Evolutionary conservation across 2,329 filamentous ascomycete species (phyloP).

Genomic region (Claviceps humidiphila): DNA sequence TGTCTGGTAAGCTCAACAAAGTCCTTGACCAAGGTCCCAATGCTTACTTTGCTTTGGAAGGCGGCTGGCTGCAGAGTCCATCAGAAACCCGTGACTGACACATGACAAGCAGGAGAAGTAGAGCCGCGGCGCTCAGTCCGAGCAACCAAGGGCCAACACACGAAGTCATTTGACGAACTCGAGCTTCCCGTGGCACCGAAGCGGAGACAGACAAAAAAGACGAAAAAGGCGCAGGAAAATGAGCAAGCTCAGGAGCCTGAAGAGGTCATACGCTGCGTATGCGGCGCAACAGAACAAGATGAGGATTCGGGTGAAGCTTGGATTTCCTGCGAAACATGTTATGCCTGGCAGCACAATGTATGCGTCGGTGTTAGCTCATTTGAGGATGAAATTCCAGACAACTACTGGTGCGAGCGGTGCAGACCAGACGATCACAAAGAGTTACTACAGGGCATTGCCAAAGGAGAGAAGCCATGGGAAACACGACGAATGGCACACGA

Average conservation of each 20-base stretch:
- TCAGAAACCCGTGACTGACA: slow-evolving; percentile 4
- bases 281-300: slow-evolving; percentile 73
- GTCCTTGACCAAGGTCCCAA: background rate
- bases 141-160: slow-evolving; percentile 92
- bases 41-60: background rate
- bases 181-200: slow-evolving; percentile 45
- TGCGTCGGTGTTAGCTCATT: slow-evolving; percentile 79
- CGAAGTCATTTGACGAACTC: slow-evolving; percentile 70
- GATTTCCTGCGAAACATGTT: slow-evolving; percentile 90
- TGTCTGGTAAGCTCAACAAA: slow-evolving; percentile 23
- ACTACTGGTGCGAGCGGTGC: slow-evolving; percentile 91
- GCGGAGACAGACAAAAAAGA: slow-evolving; percentile 33
- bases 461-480: slow-evolving; percentile 81
- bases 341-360: slow-evolving; percentile 93
- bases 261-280: slow-evolving; percentile 85
- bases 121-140: slow-evolving; percentile 90
- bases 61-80: background rate
- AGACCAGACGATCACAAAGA: slow-evolving; percentile 70
- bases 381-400: slow-evolving; percentile 62
- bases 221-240: slow-evolving; percentile 52
- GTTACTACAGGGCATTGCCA: slow-evolving; percentile 62
- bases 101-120: slow-evolving; percentile 28
- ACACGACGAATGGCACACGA: slow-evolving; percentile 49
- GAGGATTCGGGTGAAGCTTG: slow-evolving; percentile 80
- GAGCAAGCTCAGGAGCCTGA: slow-evolving; percentile 40